Percentiles rank a stretch among this genome's conserved stretches.
Evolutionary conservation across 768 basidiomycete species (phyloP).

Genomic region (Xerocomellus chrysenteron): DNA sequence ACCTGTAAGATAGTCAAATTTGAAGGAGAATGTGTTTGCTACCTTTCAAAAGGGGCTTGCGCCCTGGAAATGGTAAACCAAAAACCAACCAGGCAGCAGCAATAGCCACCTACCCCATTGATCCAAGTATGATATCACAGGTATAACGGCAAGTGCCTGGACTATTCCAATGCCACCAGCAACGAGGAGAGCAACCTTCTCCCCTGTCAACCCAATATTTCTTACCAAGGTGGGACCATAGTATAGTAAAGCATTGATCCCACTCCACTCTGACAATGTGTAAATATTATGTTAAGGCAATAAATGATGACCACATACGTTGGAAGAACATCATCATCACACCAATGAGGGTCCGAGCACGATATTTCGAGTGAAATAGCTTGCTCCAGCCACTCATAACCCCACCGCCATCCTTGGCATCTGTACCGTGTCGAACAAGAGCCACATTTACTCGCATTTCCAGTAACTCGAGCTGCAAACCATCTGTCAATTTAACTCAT

Average conservation of each 20-base stretch:
- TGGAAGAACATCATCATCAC: conserved; percentile 81
- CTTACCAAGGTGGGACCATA: conserved; percentile 75
- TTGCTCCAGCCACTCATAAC: conserved; percentile 47
- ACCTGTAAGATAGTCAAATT: background rate
- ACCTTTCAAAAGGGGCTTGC: conserved; percentile 63
- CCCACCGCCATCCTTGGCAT: conserved; percentile 18
- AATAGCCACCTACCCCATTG: conserved; percentile 44
- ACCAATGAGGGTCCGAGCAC: conserved; percentile 65
- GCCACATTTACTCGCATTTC: conserved; percentile 72
- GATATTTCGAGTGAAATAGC: conserved; percentile 54
- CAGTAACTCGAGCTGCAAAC: conserved; percentile 59
- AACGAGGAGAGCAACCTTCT: conserved; percentile 60
- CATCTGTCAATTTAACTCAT: background rate
- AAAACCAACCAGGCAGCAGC: background rate
- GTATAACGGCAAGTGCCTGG: conserved; percentile 73
- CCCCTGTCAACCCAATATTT: conserved; percentile 61
- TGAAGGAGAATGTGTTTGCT: background rate
- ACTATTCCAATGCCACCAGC: conserved; percentile 79
- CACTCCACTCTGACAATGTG: conserved; percentile 67
- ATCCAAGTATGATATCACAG: conserved; percentile 72
- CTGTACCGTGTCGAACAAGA: conserved; percentile 43
- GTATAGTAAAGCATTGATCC: conserved; percentile 82
- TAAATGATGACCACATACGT: conserved; percentile 46
- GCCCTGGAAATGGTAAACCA: conserved; percentile 39
- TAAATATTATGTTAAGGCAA: background rate